These are phyloP conservation scores for Rhizopogon salebrosus DNA, from an alignment of 768 basidiomycete species.

Conservation along the genomic window DNA sequence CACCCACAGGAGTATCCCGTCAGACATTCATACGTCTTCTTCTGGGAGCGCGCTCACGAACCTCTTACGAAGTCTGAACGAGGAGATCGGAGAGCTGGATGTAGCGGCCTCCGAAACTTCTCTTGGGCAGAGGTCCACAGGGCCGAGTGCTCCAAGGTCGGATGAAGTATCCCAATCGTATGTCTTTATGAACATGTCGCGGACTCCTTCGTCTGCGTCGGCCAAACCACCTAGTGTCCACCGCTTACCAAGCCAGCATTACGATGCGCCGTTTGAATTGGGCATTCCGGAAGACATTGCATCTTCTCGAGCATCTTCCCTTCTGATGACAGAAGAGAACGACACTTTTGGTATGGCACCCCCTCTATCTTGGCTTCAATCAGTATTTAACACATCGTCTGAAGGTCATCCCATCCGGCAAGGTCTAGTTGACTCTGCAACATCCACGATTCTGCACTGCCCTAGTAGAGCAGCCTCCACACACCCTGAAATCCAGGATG, in stretches of 20 bases:
- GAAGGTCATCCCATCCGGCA: slow-evolving; percentile 21
- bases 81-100: slow-evolving; percentile 27
- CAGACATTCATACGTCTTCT: slow-evolving; percentile 25
- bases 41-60: slow-evolving; percentile 32
- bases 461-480: slow-evolving; percentile 12
- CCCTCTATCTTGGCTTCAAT: neutral
- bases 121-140: slow-evolving; percentile 8
- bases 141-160: slow-evolving; percentile 7
- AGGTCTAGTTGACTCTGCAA: slow-evolving; percentile 11
- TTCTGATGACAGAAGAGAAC: slow-evolving; percentile 17
- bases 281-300: slow-evolving; percentile 20
- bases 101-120: slow-evolving; percentile 10
- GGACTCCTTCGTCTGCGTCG: slow-evolving; percentile 10
- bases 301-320: slow-evolving; percentile 20
- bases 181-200: slow-evolving; percentile 14
- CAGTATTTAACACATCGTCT: neutral
- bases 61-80: slow-evolving; percentile 37
- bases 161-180: slow-evolving; percentile 8
- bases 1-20: slow-evolving; percentile 18
- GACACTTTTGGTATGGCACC: slow-evolving; percentile 25
- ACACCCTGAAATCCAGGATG: slow-evolving; percentile 17
- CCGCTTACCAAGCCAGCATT: slow-evolving; percentile 7
- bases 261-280: neutral
- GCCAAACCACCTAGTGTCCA: slow-evolving; percentile 5
- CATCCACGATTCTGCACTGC: slow-evolving; percentile 7